Percentiles rank a stretch among this genome's conserved stretches.
Conservation (phyloP, 108 stramenopile species). For the Fragilaria crotonensis region DNA sequence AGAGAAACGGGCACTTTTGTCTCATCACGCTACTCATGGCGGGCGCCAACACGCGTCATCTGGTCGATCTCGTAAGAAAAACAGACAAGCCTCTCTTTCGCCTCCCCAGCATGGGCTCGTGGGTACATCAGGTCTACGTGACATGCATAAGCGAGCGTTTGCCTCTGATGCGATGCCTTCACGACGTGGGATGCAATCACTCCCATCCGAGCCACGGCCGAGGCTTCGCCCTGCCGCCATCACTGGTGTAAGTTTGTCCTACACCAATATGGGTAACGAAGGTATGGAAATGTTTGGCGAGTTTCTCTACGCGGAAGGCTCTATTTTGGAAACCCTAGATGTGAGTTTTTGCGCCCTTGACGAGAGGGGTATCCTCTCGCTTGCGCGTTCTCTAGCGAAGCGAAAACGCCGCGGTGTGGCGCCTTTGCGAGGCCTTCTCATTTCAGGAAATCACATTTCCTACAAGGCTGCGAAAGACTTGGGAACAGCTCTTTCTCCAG, state of each 20-base stretch:
- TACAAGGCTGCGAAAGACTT: constrained; percentile 46
- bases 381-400: constrained; percentile 43
- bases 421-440: constrained; percentile 50
- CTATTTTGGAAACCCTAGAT: constrained; percentile 61
- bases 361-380: constrained; percentile 41
- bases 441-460: constrained; percentile 68
- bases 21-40: not conserved
- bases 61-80: not conserved
- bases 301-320: constrained; percentile 37
- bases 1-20: not conserved
- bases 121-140: not conserved
- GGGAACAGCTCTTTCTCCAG: constrained; percentile 61
- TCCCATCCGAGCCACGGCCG: not conserved
- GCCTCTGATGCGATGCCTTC: too few relatives aligned
- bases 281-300: constrained; percentile 63
- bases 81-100: not conserved
- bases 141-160: not conserved
- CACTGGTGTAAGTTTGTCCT: constrained; percentile 70
- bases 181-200: not conserved
- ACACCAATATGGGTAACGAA: constrained; percentile 65
- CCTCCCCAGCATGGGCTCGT: too few relatives aligned
- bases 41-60: not conserved
- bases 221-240: constrained; percentile 23
- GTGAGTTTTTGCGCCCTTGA: constrained; percentile 71
- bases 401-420: constrained; percentile 41